phyloP scores from a whole-genome alignment of 768 basidiomycete species.

The Saitozyma podzolica region DNA sequence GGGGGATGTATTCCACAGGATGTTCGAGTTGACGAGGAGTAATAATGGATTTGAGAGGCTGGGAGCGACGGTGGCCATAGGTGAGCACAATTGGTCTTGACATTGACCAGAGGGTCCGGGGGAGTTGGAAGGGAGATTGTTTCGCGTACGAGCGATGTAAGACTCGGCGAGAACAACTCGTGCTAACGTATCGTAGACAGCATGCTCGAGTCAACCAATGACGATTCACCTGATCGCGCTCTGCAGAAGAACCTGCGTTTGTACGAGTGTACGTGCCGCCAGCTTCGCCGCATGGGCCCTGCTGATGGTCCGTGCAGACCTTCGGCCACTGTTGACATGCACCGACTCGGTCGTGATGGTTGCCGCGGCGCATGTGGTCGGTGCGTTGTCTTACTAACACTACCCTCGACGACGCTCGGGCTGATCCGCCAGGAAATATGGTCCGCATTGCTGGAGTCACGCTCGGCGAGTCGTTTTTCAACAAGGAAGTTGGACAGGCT shows the following conservation, averaged over 20 bases:
- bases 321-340: conserved; percentile 87
- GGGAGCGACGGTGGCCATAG: conserved; percentile 38
- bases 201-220: conserved; percentile 35
- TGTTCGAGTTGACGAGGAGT: conserved; percentile 42
- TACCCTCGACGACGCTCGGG: background rate
- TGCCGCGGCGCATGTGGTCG: conserved; percentile 86
- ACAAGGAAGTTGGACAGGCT: conserved; percentile 80
- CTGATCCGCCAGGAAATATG: conserved; percentile 56
- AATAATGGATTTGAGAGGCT: conserved; percentile 42
- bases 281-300: conserved; percentile 43
- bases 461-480: conserved; percentile 86
- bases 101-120: background rate
- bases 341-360: conserved; percentile 92
- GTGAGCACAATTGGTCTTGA: conserved; percentile 18
- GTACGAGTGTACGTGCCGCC: conserved; percentile 37
- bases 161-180: background rate
- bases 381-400: conserved; percentile 53
- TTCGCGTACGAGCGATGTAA: background rate
- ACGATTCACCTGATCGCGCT: conserved; percentile 41
- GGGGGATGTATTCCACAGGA: conserved; percentile 43
- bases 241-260: conserved; percentile 38
- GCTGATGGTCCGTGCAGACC: conserved; percentile 65
- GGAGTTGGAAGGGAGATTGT: too few relatives aligned
- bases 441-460: conserved; percentile 77
- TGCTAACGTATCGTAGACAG: conserved; percentile 15